Evolutionary conservation across 805 yeast species (phyloP), one percentile per base, ranked within the genome.

Genomic region (Candida anglica): DNA sequence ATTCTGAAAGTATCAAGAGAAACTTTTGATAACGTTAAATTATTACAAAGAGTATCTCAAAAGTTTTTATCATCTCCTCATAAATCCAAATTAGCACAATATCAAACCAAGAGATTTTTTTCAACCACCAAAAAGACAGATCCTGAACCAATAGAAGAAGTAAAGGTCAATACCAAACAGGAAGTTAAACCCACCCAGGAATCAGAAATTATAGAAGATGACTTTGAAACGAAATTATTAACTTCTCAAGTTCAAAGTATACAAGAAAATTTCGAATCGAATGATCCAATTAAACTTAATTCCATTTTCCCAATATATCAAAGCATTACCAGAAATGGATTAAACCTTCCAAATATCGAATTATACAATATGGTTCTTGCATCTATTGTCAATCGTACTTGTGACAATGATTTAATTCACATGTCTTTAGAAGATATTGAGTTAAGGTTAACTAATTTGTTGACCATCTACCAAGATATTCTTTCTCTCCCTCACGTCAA

Each of bases 391-490:
- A 40, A 53, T 27, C 68, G 93, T 53, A 47, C 63, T 3, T 56
- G 75, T 24, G 73, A 73, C 36, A 72, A 69, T 6, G 13, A 11
- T n/a, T 11, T n/a, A 14, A 31, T 41, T 3, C 58, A 53, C 15
- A 8, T 28, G 3, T 34, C 46, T 3, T 37, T 59, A 4, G 53
- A 42, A 41, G 64, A 78, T 17, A 56, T 75, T 5, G 87, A 83
- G 50, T 71, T 70, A 29, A 74, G 72, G 49, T 63, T 83, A 51
- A 81, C 85, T 2, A 75, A 71, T 34, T 52, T 83, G 38, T 58
- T 83, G 42, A 79, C 77, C 15, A 77, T 81, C 22, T 83, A 83
- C 50, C 84, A 83, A 32, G 88, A 81, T 46, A 63, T 83, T 24
- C 49, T 37, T 4, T n/a, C 21, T 2, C 21, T 72, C 16, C 65